Evolutionary conservation across 1,284 basidiomycete species (phyloP), one percentile per base, ranked within the genome.

Genomic region (Ustilago esculenta): DNA sequence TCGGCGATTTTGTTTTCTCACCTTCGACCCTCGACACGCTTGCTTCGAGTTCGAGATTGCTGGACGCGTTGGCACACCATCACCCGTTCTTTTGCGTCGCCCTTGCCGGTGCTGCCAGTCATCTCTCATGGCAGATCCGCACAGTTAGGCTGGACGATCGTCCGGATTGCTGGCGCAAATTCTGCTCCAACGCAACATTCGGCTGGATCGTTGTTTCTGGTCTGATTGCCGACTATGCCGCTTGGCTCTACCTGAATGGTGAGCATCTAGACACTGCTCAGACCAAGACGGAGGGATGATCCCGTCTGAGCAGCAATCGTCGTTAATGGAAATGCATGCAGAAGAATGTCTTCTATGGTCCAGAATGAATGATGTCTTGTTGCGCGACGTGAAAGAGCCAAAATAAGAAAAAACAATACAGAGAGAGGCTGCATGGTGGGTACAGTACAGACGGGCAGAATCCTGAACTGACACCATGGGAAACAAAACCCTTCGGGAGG

Each of bases 121-220:
- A 98, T 80, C 87, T 98, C 3, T 88, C 87, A 1, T 90, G 92
- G 72, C 88, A 97, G 33, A 84, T 97, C n/a, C 85, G 86, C 65
- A 80, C 72, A 11, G 80, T 80, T 10, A 85, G 96, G 74, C 92
- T 94, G 63, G 86, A 96, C 68, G 84, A 83, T 60, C 86, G 92
- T 8, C 77, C 84, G n/a, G 94, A 93, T 81, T 97, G 94, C 82
- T 97, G 94, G 93, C 86, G 86, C 72, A 92, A 91, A 27, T 99
- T 99, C 74, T 87, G 88, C 20, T 89, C 89, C 9, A 98, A 94
- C 82, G 90, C 92, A 0, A 92, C 90, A 86, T 85, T 92, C 27
- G 95, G 95, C 0, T 90, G 91, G 67, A 90, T 92, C 86, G 85
- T 98, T 9, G 96, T 91, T 89, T 86, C 88, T 76, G 95, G 95